Percentiles rank a stretch among this genome's conserved stretches.
phyloP scores from a whole-genome alignment of 257 asterid genomes.

The Mitragyna speciosa region DNA sequence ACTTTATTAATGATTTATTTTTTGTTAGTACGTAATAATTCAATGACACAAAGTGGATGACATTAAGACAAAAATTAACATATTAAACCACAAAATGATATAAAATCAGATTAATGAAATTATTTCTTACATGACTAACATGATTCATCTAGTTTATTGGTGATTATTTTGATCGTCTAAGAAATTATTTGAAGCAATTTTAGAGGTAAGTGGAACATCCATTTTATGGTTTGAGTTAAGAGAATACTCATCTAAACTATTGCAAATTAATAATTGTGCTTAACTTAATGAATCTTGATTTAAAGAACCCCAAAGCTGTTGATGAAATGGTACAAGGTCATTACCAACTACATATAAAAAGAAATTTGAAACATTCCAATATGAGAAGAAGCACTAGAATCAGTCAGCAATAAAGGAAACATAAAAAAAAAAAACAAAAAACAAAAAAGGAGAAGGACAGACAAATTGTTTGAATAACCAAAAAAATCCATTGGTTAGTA shows the following conservation, averaged over 20 bases:
- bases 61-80: not conserved
- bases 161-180: too few species aligned
- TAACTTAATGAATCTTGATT: not conserved
- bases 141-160: not conserved
- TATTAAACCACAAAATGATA: too few species aligned
- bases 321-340: not conserved
- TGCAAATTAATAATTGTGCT: not conserved
- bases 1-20: not conserved
- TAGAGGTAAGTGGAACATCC: not conserved
- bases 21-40: not conserved
- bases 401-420: not conserved
- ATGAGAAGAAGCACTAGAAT: not conserved
- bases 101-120: not conserved
- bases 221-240: not conserved
- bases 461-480: constrained; percentile 1
- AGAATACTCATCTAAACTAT: not conserved
- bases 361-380: not conserved
- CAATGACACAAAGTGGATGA: not conserved
- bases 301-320: not conserved
- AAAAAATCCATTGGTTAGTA: not conserved
- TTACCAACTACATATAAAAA: not conserved
- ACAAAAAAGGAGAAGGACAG: too few species aligned
- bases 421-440: not conserved
- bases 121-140: not conserved
- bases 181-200: too few species aligned